phyloP scores from a whole-genome alignment of 2,329 filamentous ascomycete species.

The Colletotrichum salicis region DNA sequence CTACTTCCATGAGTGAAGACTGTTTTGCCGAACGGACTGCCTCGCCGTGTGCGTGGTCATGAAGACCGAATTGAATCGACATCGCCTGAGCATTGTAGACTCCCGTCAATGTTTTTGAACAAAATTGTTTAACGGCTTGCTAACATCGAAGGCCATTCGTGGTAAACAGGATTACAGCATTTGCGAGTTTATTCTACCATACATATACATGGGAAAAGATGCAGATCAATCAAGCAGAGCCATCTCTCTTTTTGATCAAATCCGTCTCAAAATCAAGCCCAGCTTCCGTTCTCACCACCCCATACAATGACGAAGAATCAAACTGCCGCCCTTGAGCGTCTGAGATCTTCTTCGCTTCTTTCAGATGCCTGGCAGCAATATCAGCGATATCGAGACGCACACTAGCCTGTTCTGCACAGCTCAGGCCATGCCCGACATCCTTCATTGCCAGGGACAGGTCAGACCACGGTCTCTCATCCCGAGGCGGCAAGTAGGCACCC shows the following conservation, averaged over 20 bases:
- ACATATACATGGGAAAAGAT: neutral
- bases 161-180: neutral
- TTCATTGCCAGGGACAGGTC: conserved; percentile 62
- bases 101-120: neutral
- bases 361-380: conserved; percentile 54
- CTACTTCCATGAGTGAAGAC: conserved; percentile 7
- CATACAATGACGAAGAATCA: conserved; percentile 64
- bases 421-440: conserved; percentile 61
- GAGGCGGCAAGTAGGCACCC: conserved; percentile 49
- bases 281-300: conserved; percentile 54
- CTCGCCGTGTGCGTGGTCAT: neutral
- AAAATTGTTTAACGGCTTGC: neutral
- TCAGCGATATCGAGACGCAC: conserved; percentile 53
- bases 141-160: neutral
- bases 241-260: conserved; percentile 44
- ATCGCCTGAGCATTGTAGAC: conserved; percentile 10
- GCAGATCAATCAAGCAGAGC: neutral
- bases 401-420: conserved; percentile 52
- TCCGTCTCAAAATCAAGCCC: conserved; percentile 57
- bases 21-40: conserved; percentile 27
- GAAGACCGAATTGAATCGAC: conserved; percentile 18
- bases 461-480: conserved; percentile 54
- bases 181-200: neutral
- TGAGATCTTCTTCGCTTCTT: conserved; percentile 53
- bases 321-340: conserved; percentile 48